Percentiles rank a stretch among this genome's conserved stretches.
These are phyloP conservation scores for Ettlia oleoabundans DNA, from an alignment of 139 green algal species.

Conservation along the genomic window DNA sequence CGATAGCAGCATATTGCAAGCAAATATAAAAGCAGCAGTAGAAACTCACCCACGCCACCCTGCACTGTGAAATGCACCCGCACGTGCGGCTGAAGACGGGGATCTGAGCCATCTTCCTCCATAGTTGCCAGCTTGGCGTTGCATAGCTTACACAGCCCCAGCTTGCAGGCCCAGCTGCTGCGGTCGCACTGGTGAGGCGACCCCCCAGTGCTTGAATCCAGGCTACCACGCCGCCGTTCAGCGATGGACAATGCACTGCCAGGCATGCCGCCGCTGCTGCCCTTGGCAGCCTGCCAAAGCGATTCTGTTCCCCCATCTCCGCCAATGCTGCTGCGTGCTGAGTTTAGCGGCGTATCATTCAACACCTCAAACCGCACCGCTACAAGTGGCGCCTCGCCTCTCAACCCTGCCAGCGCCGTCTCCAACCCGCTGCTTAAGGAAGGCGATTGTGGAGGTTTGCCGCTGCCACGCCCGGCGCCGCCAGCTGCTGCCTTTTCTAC, in stretches of 20 bases:
- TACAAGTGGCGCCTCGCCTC: constrained; percentile 71
- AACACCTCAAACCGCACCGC: constrained; percentile 59
- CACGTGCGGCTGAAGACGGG: constrained; percentile 36
- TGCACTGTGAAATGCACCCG: constrained; percentile 60
- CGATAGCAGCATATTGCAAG: neutral
- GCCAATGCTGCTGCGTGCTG: constrained; percentile 3
- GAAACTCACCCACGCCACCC: constrained; percentile 63
- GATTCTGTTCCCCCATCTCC: too few species aligned
- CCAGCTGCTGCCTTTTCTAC: too few species aligned
- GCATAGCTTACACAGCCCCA: constrained; percentile 55
- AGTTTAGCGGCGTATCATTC: constrained; percentile 31
- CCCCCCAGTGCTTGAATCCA: neutral
- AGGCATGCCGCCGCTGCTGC: neutral
- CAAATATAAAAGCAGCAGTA: neutral
- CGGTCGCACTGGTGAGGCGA: constrained; percentile 23
- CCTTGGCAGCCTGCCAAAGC: neutral
- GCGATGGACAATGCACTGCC: too few species aligned
- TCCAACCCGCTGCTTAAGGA: constrained; percentile 48
- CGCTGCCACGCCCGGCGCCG: neutral
- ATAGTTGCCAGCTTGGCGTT: constrained; percentile 30
- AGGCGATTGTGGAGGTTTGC: neutral
- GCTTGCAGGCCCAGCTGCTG: constrained; percentile 48
- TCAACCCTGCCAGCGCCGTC: constrained; percentile 60
- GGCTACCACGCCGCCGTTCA: constrained; percentile 1
- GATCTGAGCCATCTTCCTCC: neutral